Evolutionary conservation across 805 yeast genomes (phyloP), one percentile per base, ranked within the genome.

Genomic region (Lachancea meyersii): DNA sequence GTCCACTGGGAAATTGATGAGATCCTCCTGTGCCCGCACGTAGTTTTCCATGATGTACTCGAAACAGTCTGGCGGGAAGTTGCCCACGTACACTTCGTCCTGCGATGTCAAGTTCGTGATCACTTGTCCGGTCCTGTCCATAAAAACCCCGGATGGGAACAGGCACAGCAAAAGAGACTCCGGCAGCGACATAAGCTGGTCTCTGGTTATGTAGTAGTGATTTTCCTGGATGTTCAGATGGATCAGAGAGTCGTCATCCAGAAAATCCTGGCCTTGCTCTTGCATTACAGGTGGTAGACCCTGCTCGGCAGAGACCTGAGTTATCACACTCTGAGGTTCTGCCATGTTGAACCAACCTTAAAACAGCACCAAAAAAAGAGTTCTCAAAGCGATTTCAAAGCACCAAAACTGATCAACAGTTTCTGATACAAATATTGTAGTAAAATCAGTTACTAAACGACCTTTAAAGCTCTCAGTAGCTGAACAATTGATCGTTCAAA

Each of bases 121-220:
- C 7, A 85, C 83, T 50, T 81, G 81, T 1, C 95, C 95, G 40
- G 77, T 66, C 45, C 72, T 72, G 61, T 86, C 93, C 44, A 85
- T 73, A 58, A 87, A 84, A 3, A 87, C 94, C 32, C 97, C 96
- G 51, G 85, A 86, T 13, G 96, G 96, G 57, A 87, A 86, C 18
- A 93, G 67, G 54, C 96, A 86, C 42, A 89, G 74, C 45, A 93
- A 68, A 19, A 93, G 78, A 47, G 89, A 80, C 60, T 93, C 98
- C 1, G 98, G 98, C 24, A 93, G 69, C 40, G 87, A 79, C 86
- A 89, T 82, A 51, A 93, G 73, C 60, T 87, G 96, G 53, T 86
- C 95, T 48, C 96, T 73, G 4, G 94, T 80, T 37, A 93, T 80
- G 38, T 79, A 77, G 62, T 89, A 87, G 48, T 72, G 67, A 14